These are phyloP conservation scores for Plasmodium ovale DNA, from an alignment of 169 alveolate genomes.

Conservation along the genomic window DNA sequence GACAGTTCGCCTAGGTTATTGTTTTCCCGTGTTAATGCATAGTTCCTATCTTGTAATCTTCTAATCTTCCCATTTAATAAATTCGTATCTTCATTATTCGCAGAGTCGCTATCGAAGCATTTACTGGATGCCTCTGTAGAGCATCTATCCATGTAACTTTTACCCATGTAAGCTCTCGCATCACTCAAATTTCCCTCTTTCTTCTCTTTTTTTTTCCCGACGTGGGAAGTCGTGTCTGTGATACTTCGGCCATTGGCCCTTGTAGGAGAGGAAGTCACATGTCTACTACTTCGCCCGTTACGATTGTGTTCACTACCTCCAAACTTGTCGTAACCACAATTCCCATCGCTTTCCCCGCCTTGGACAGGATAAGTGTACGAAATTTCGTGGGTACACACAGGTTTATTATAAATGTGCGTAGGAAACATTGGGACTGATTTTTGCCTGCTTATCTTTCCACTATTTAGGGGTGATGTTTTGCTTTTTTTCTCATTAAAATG, in stretches of 20 bases:
- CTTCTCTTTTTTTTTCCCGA: not conserved
- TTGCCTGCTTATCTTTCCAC: not conserved
- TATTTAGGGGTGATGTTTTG: conserved; percentile 14
- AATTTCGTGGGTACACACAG: conserved; percentile 41
- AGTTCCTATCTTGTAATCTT: not conserved
- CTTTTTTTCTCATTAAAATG: not conserved
- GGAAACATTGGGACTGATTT: not conserved
- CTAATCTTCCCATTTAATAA: conserved; percentile 16
- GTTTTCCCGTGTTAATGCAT: conserved; percentile 6
- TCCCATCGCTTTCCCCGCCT: no score
- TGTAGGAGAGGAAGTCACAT: not conserved
- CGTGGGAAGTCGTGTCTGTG: not conserved
- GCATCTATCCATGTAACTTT: conserved; percentile 2
- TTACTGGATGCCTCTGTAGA: conserved; percentile 19
- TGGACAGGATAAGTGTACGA: conserved; percentile 22
- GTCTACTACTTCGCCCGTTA: not conserved
- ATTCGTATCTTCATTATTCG: not conserved
- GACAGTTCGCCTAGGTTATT: conserved; percentile 17
- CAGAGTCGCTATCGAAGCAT: not conserved
- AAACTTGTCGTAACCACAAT: not conserved
- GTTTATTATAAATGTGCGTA: not conserved
- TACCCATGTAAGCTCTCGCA: not conserved
- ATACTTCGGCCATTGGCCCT: not conserved
- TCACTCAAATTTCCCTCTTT: not conserved
- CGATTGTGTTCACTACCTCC: not conserved